A percentile compares a stretch with the other conserved stretches of the same genome.
These are phyloP conservation scores for Tetracladium maxilliforme DNA, from an alignment of 2,329 filamentous ascomycete species.

Conservation along the genomic window DNA sequence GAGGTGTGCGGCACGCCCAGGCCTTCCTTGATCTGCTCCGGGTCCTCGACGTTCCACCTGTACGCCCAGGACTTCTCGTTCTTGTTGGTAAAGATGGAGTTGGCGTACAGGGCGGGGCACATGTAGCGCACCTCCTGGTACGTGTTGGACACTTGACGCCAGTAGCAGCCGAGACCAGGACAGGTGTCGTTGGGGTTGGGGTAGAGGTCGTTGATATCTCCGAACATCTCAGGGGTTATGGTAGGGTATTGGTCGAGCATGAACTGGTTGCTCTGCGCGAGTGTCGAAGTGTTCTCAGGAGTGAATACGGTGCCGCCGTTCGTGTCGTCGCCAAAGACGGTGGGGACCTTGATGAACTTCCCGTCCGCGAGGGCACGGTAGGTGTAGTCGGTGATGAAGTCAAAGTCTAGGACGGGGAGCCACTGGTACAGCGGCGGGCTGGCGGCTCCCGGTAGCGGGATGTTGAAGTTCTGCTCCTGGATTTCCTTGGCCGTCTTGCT, in stretches of 20 bases:
- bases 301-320: conserved; percentile 53
- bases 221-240: conserved; percentile 33
- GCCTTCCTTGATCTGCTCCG: conserved; percentile 31
- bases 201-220: conserved; percentile 36
- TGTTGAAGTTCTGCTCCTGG: conserved; percentile 24
- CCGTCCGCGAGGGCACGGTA: conserved; percentile 31
- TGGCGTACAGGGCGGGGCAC: conserved; percentile 44
- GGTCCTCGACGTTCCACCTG: conserved; percentile 41
- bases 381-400: conserved; percentile 32
- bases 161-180: conserved; percentile 34
- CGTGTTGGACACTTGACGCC: conserved; percentile 38
- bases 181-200: conserved; percentile 30
- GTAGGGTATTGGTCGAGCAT: conserved; percentile 41
- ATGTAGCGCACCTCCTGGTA: conserved; percentile 53
- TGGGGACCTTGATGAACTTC: conserved; percentile 35
- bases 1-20: conserved; percentile 52
- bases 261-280: conserved; percentile 35
- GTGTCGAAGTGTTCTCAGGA: conserved; percentile 28
- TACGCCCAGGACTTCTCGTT: conserved; percentile 35
- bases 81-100: conserved; percentile 5
- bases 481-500: conserved; percentile 23
- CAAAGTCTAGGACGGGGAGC: conserved; percentile 36
- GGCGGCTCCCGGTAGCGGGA: conserved; percentile 15
- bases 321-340: conserved; percentile 40
- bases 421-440: conserved; percentile 33